Evolutionary conservation across 2,329 filamentous ascomycete species (phyloP).

Genomic region (Laburnicola sp.): DNA sequence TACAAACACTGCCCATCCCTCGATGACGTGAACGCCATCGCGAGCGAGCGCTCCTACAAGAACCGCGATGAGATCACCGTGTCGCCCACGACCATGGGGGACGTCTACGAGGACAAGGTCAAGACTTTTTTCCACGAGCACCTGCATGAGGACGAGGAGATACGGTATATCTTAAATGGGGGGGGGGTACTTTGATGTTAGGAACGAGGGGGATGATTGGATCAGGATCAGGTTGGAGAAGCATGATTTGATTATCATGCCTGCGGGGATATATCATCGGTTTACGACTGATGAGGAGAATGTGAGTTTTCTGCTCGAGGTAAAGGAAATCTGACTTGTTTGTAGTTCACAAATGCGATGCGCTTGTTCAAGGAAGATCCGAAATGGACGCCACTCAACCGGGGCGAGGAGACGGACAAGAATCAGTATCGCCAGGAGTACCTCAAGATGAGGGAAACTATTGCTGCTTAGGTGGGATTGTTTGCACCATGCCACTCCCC

Average conservation of each 20-base stretch:
- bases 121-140: slow-evolving; percentile 94
- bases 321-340: slow-evolving; percentile 18
- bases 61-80: slow-evolving; percentile 94
- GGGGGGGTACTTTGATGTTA: slow-evolving; percentile 91
- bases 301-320: slow-evolving; percentile 58
- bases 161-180: slow-evolving; percentile 87
- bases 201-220: slow-evolving; percentile 82
- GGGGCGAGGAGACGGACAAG: slow-evolving; percentile 72
- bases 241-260: slow-evolving; percentile 88
- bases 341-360: slow-evolving; percentile 91
- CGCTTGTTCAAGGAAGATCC: slow-evolving; percentile 97
- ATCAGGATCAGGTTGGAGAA: slow-evolving; percentile 83
- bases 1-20: slow-evolving; percentile 71
- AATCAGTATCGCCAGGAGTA: slow-evolving; percentile 83
- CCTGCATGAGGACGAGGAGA: slow-evolving; percentile 97
- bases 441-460: slow-evolving; percentile 48
- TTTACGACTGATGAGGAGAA: slow-evolving; percentile 94
- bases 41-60: slow-evolving; percentile 77
- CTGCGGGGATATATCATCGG: slow-evolving; percentile 93
- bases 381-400: slow-evolving; percentile 95
- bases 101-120: slow-evolving; percentile 88
- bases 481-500: not conserved
- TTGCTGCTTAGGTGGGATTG: slow-evolving; percentile 11
- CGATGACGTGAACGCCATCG: slow-evolving; percentile 71
- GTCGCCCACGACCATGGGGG: slow-evolving; percentile 82